A percentile compares a stretch with the other conserved stretches of the same genome.
Evolutionary conservation across 345 rosid genomes (phyloP).

Genomic region (Bruguiera sexangula): DNA sequence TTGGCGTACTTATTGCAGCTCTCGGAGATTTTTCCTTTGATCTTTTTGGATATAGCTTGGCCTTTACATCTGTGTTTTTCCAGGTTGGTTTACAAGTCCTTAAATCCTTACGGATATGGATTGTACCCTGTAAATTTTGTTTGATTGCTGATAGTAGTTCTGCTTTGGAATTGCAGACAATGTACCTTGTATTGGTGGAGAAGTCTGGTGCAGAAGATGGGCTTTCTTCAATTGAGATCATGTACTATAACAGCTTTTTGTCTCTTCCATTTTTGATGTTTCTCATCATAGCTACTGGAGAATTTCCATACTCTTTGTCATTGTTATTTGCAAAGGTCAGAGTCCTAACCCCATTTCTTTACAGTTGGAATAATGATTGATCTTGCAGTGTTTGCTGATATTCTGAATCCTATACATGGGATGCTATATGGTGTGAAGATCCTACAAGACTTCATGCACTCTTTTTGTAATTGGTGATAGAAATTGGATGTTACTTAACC

Average conservation of each 20-base stretch:
- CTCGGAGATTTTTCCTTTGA: slow-evolving; percentile 95
- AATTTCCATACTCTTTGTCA: slow-evolving; percentile 76
- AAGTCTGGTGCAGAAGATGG: slow-evolving; percentile 96
- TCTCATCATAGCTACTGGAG: slow-evolving; percentile 75
- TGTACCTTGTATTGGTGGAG: slow-evolving; percentile 97
- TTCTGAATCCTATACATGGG: slow-evolving; percentile 10
- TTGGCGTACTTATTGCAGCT: slow-evolving; percentile 88
- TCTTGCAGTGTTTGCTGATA: neutral
- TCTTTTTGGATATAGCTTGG: slow-evolving; percentile 82
- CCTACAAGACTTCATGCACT: neutral
- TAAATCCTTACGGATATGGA: slow-evolving; percentile 3
- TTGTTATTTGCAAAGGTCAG: slow-evolving; percentile 82
- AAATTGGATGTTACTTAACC: neutral
- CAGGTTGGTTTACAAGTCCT: slow-evolving; percentile 40
- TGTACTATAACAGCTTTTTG: slow-evolving; percentile 93
- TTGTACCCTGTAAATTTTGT: neutral
- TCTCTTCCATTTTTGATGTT: slow-evolving; percentile 79
- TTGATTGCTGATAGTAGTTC: slow-evolving; percentile 7
- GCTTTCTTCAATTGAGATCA: slow-evolving; percentile 85
- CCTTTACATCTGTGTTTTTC: slow-evolving; percentile 87
- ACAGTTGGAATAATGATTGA: neutral
- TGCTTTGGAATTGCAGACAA: slow-evolving; percentile 60
- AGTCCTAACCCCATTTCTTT: slow-evolving; percentile 19
- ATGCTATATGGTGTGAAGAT: neutral
- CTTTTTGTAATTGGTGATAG: neutral